A percentile compares a stretch with the other conserved stretches of the same genome.
These are phyloP conservation scores for Trypanosoma scelopori DNA, from an alignment of 208 protist species.

Conservation along the genomic window DNA sequence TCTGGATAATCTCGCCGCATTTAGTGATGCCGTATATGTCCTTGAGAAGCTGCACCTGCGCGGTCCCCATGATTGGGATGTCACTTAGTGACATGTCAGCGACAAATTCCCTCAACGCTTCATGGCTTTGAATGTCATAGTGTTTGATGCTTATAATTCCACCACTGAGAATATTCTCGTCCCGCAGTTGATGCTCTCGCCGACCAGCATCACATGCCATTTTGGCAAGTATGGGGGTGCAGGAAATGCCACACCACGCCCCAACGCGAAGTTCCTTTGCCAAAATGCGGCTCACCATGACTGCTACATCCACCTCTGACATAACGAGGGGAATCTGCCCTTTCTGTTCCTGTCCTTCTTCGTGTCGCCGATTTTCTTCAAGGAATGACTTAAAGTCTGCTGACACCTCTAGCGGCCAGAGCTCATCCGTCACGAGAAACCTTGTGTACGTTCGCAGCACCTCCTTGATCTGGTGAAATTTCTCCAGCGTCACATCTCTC, in stretches of 20 bases:
- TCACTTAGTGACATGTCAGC: slow-evolving; percentile 38
- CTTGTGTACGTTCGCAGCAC: slow-evolving; percentile 44
- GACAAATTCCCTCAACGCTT: slow-evolving; percentile 49
- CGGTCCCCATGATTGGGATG: slow-evolving; percentile 53
- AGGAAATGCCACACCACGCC: slow-evolving; percentile 70
- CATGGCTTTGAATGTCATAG: slow-evolving; percentile 37
- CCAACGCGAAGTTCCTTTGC: slow-evolving; percentile 24
- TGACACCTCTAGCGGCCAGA: slow-evolving; percentile 25
- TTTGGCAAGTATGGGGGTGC: slow-evolving; percentile 71
- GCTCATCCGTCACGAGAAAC: slow-evolving; percentile 25
- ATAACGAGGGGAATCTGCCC: not conserved
- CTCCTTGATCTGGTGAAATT: slow-evolving; percentile 26
- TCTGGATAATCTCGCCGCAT: slow-evolving; percentile 43
- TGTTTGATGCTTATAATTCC: slow-evolving; percentile 15
- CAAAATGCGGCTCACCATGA: slow-evolving; percentile 15
- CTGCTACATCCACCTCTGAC: slow-evolving; percentile 12
- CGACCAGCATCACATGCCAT: slow-evolving; percentile 67
- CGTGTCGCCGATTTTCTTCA: no score
- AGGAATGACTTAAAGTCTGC: slow-evolving; percentile 21
- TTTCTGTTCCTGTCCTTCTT: not conserved
- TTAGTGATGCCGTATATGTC: slow-evolving; percentile 59
- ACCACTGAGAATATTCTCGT: not conserved
- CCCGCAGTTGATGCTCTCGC: not conserved
- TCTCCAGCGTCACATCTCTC: slow-evolving; percentile 13
- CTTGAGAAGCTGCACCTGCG: slow-evolving; percentile 55